phyloP scores from a whole-genome alignment of 305 asterid genomes.

The Withania somnifera region DNA sequence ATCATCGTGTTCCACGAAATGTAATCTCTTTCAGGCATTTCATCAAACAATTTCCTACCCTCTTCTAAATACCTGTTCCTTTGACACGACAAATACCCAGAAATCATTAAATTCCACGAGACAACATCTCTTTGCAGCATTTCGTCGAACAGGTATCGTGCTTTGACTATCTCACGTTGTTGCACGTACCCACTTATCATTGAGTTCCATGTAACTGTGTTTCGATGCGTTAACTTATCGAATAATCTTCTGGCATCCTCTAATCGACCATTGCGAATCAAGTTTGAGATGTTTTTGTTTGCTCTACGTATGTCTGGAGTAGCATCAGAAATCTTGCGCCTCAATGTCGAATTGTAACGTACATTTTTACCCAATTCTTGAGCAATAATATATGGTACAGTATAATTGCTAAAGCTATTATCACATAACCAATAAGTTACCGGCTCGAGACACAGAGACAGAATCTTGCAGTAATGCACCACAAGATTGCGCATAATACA shows the following conservation, averaged over 20 bases:
- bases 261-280: conserved; percentile 38
- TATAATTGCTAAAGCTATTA: no score
- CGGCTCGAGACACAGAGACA: no score
- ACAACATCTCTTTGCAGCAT: conserved; percentile 48
- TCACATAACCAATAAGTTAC: no score
- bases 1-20: conserved; percentile 84
- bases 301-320: conserved; percentile 11
- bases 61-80: conserved; percentile 38
- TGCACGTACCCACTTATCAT: conserved; percentile 62
- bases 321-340: not conserved
- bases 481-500: no score
- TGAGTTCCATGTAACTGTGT: conserved; percentile 73
- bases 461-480: no score
- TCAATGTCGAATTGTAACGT: not conserved
- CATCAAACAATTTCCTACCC: conserved; percentile 48
- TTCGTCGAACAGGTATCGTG: conserved; percentile 53
- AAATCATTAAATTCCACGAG: conserved; percentile 72
- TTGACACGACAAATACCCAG: conserved; percentile 48
- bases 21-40: conserved; percentile 45
- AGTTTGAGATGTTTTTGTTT: conserved; percentile 40
- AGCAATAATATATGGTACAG: not conserved
- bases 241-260: conserved; percentile 54
- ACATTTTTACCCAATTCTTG: not conserved
- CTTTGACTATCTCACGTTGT: conserved; percentile 42
- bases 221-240: conserved; percentile 29